Evolutionary conservation across 129 eudicot genomes (phyloP).

Genomic region (Tagetes erecta): DNA sequence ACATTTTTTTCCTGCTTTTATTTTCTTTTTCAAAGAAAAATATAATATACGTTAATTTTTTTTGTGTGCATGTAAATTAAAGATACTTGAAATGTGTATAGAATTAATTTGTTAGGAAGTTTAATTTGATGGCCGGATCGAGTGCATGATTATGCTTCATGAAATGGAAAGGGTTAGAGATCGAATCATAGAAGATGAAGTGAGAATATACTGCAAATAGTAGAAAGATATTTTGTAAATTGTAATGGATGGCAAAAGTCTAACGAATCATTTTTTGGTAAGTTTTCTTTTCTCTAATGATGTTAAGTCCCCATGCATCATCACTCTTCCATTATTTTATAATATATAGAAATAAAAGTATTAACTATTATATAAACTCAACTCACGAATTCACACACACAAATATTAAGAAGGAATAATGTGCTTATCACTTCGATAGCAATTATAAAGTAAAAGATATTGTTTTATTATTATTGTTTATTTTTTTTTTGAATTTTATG

Average conservation of each 20-base stretch:
- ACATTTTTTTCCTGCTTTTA: background rate
- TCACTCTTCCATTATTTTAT: background rate
- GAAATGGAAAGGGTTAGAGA: slow-evolving; percentile 15
- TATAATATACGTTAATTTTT: background rate
- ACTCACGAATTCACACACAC: too few relatives aligned
- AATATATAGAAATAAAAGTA: too few relatives aligned
- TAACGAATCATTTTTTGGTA: slow-evolving; percentile 41
- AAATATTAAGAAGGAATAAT: too few relatives aligned
- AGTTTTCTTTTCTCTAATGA: slow-evolving; percentile 46
- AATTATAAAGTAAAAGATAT: too few relatives aligned
- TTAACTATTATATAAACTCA: too few relatives aligned
- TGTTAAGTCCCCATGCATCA: slow-evolving; percentile 27
- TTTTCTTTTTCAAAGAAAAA: slow-evolving; percentile 13
- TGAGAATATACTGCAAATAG: slow-evolving; percentile 37
- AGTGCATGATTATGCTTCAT: slow-evolving; percentile 22
- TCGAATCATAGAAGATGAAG: slow-evolving; percentile 27
- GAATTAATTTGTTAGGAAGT: background rate
- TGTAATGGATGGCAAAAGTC: slow-evolving; percentile 40
- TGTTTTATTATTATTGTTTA: too few relatives aligned
- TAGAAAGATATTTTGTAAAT: slow-evolving; percentile 37
- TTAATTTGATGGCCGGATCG: too few relatives aligned
- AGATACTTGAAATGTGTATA: slow-evolving; percentile 11
- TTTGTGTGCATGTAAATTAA: background rate
- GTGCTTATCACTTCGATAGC: too few relatives aligned
- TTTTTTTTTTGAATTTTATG: too few relatives aligned